Conservation (phyloP, 495 filamentous ascomycete species). For the Trichodelitschia bisporula region DNA sequence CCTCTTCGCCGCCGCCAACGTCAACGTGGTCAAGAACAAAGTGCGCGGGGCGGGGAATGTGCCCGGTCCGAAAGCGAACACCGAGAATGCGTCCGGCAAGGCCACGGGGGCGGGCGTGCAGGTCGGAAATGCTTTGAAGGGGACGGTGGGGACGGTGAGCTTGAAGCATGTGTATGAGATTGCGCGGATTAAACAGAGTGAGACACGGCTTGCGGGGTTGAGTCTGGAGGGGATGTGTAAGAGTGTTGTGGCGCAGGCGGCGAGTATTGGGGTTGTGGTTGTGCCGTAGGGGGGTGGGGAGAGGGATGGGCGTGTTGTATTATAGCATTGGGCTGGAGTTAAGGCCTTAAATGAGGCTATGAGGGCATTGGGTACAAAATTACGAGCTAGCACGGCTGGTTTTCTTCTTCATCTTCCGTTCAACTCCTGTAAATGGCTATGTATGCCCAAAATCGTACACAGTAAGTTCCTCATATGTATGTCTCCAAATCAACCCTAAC, state of each 20-base stretch:
- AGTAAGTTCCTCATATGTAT: too few species aligned
- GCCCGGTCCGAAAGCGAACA: slow-evolving; percentile 14
- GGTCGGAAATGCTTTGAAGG: slow-evolving; percentile 26
- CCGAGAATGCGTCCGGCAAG: slow-evolving; percentile 5
- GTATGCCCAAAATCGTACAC: too few species aligned
- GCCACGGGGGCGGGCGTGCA: background rate
- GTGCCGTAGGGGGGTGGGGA: slow-evolving; percentile 27
- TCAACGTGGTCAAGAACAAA: slow-evolving; percentile 37
- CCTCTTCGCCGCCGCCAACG: slow-evolving; percentile 58
- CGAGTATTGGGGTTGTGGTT: slow-evolving; percentile 66
- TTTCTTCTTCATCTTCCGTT: too few species aligned
- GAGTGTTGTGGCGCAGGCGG: slow-evolving; percentile 68
- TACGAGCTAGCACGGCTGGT: too few species aligned
- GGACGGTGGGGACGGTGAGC: slow-evolving; percentile 55
- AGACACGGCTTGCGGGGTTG: slow-evolving; percentile 59
- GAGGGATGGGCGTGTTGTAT: too few species aligned
- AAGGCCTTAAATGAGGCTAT: too few species aligned
- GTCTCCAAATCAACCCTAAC: too few species aligned
- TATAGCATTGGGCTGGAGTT: too few species aligned
- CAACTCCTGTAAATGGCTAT: too few species aligned
- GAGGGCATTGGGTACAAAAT: too few species aligned
- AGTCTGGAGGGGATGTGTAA: slow-evolving; percentile 59
- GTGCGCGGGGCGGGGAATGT: slow-evolving; percentile 42
- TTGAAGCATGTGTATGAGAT: slow-evolving; percentile 98
- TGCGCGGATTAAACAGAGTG: slow-evolving; percentile 75